Evolutionary conservation across 345 rosid genomes (phyloP).

Genomic region (Gossypium australe): DNA sequence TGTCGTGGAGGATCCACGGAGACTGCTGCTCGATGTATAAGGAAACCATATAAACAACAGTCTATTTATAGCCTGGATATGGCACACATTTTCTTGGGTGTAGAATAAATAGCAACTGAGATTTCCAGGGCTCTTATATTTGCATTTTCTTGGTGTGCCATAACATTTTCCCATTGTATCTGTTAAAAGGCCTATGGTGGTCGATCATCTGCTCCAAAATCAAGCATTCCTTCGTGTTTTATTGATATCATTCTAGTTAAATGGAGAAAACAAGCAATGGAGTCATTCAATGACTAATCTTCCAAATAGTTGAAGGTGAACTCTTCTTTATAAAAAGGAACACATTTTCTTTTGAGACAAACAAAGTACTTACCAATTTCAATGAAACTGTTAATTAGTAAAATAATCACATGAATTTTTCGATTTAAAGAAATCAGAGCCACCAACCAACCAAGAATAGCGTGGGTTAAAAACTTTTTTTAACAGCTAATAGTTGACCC

Average conservation of each 20-base stretch:
- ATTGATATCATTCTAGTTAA: not conserved
- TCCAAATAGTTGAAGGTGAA: not conserved
- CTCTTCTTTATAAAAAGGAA: too few species aligned
- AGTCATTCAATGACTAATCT: not conserved
- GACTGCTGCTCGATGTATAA: conserved; percentile 21
- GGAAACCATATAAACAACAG: not conserved
- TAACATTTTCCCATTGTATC: not conserved
- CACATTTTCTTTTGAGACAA: not conserved
- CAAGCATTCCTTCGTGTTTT: not conserved
- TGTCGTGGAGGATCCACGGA: conserved; percentile 78
- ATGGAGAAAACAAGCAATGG: not conserved
- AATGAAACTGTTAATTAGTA: not conserved
- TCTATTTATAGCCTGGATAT: not conserved
- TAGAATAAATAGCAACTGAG: not conserved
- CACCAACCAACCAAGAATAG: not conserved
- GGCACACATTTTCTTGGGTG: not conserved
- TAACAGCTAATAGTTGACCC: not conserved
- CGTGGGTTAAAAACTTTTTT: too few species aligned
- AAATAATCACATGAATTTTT: not conserved
- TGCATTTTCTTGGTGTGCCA: not conserved
- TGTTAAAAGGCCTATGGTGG: not conserved
- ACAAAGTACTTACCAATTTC: not conserved
- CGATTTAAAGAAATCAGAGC: not conserved
- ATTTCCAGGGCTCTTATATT: not conserved
- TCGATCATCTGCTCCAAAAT: not conserved